phyloP scores from a whole-genome alignment of 2,329 filamentous ascomycete genomes.

The Penicillium sp. region DNA sequence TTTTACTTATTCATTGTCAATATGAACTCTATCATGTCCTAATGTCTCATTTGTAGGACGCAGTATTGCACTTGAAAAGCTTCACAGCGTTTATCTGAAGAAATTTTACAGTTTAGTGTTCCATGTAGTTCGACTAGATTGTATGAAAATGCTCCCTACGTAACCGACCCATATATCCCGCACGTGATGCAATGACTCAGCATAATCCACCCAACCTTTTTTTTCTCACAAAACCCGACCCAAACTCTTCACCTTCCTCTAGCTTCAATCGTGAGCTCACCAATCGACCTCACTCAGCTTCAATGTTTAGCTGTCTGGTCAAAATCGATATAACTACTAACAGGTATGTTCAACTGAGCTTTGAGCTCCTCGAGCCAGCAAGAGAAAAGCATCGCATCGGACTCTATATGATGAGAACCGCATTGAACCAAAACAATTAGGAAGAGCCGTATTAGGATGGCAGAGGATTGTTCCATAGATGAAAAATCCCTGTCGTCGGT shows the following conservation, averaged over 20 bases:
- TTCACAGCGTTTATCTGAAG: background rate
- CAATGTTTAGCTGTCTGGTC: slow-evolving; percentile 4
- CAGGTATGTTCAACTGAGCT: slow-evolving; percentile 5
- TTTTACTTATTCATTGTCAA: background rate
- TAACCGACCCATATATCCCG: background rate
- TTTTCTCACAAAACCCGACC: slow-evolving; percentile 19
- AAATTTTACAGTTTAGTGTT: background rate
- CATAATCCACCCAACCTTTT: slow-evolving; percentile 14
- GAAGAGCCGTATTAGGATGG: slow-evolving; percentile 53
- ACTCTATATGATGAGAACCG: slow-evolving; percentile 45
- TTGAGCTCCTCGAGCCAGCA: background rate
- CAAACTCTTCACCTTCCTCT: slow-evolving; percentile 4
- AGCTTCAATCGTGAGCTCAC: slow-evolving; percentile 3
- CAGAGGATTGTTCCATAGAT: slow-evolving; percentile 25
- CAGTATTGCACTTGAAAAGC: too few relatives aligned
- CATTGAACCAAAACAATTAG: slow-evolving; percentile 45
- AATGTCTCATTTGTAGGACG: too few relatives aligned
- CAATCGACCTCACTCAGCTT: slow-evolving; percentile 6
- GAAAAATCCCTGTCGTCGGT: slow-evolving; percentile 43
- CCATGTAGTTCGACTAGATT: background rate
- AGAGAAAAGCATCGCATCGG: slow-evolving; percentile 13
- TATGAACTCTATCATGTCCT: background rate
- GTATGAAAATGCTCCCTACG: background rate
- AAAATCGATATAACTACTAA: slow-evolving; percentile 7
- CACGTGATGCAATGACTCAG: slow-evolving; percentile 21